Evolutionary conservation across 345 rosid genomes (phyloP).

Genomic region (Melastoma malabathricum): DNA sequence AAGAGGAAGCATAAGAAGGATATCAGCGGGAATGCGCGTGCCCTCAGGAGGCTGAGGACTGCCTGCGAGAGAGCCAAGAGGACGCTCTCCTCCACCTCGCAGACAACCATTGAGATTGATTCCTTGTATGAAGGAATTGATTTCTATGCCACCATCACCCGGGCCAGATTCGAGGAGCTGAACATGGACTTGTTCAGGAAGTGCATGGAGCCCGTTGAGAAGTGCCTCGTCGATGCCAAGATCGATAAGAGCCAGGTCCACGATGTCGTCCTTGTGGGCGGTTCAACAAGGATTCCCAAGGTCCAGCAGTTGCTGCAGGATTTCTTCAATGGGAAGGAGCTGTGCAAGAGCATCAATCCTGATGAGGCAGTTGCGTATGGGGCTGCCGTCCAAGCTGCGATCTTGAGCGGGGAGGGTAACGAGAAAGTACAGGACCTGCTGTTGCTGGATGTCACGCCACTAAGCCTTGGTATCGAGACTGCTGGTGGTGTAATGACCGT

Average conservation of each 20-base stretch:
- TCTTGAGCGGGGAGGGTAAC: constrained; percentile 12
- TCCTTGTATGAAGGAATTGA: constrained; percentile 13
- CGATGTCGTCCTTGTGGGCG: constrained; percentile 14
- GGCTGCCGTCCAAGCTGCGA: constrained; percentile 14
- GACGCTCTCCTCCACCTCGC: constrained; percentile 12
- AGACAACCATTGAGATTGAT: constrained; percentile 15
- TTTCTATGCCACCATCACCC: constrained; percentile 13
- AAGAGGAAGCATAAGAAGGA: constrained; percentile 15
- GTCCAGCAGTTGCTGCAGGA: constrained; percentile 11
- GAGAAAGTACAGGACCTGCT: constrained; percentile 15
- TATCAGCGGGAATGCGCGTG: constrained; percentile 12
- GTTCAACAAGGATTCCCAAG: constrained; percentile 13
- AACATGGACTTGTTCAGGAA: constrained; percentile 17
- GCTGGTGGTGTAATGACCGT: constrained; percentile 14
- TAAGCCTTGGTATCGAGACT: constrained; percentile 12
- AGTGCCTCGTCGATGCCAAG: constrained; percentile 10
- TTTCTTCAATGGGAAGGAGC: constrained; percentile 9
- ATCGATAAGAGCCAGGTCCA: constrained; percentile 12
- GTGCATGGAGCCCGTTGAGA: constrained; percentile 14
- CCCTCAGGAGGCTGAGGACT: constrained; percentile 12
- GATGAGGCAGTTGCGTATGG: constrained; percentile 16
- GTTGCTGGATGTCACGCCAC: constrained; percentile 11
- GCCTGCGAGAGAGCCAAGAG: constrained; percentile 16
- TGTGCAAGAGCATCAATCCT: constrained; percentile 14
- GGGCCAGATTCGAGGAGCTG: constrained; percentile 14